Percentiles rank a stretch among this genome's conserved stretches.
Conservation (phyloP, 83 land plant genomes). For the Thuja plicata region DNA sequence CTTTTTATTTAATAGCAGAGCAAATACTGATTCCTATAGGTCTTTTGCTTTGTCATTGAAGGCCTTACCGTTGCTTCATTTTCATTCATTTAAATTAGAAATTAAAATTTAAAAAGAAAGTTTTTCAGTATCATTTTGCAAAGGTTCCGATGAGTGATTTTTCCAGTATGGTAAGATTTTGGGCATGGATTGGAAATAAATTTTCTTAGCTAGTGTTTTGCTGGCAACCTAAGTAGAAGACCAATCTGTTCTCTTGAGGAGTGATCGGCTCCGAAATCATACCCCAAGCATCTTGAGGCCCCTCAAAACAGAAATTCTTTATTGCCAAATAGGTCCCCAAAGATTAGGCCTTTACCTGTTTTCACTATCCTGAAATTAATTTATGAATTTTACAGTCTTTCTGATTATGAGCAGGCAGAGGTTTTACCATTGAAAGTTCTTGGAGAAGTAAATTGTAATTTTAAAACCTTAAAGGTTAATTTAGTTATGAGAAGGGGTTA, state of each 20-base stretch:
- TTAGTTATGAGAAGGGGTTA: not conserved
- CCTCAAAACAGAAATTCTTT: not conserved
- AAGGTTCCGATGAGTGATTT: not conserved
- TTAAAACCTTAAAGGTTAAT: not conserved
- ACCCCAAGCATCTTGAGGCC: not conserved
- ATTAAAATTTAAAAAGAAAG: too few species aligned
- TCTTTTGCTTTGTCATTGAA: too few species aligned
- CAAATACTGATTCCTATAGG: not conserved
- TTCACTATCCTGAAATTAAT: too few species aligned
- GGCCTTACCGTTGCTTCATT: not conserved
- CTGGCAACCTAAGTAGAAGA: too few species aligned
- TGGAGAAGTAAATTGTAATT: not conserved
- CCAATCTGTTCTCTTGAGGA: too few species aligned
- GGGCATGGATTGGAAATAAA: not conserved
- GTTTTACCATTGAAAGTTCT: not conserved
- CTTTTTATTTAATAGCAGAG: not conserved
- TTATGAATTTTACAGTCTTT: too few species aligned
- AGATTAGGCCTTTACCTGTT: too few species aligned
- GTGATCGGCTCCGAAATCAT: too few species aligned
- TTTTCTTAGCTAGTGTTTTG: not conserved
- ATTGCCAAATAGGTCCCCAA: too few species aligned
- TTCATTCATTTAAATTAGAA: not conserved
- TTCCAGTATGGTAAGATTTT: too few species aligned
- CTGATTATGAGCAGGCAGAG: not conserved
- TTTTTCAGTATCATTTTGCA: too few species aligned